Evolutionary conservation across 345 rosid species (phyloP).

Genomic region (Arabidopsis arenosa): DNA sequence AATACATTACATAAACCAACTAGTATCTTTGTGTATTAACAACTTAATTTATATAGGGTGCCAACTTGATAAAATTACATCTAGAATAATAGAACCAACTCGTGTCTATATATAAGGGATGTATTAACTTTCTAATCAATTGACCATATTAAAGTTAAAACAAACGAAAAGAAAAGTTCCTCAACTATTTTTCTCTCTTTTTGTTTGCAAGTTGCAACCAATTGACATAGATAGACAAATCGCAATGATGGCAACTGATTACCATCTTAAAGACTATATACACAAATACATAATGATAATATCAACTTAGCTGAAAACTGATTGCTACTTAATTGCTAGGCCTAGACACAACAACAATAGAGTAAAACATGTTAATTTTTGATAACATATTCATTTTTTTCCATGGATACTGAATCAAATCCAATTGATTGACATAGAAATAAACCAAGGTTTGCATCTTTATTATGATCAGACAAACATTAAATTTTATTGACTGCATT

Average conservation of each 20-base stretch:
- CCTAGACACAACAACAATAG: not conserved
- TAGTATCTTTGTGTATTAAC: slow-evolving; percentile 9
- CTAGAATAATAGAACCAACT: not conserved
- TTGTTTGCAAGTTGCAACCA: not conserved
- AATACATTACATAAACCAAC: slow-evolving; percentile 5
- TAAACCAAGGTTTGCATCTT: not conserved
- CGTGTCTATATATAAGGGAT: not conserved
- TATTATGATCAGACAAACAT: not conserved
- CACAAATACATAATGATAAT: not conserved
- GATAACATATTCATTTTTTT: not conserved
- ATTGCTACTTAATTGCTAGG: not conserved
- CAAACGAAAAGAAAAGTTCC: not conserved
- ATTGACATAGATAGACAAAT: not conserved
- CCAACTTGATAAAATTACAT: slow-evolving; percentile 11
- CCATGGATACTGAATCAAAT: not conserved
- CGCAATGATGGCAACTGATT: slow-evolving; percentile 13
- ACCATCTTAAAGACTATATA: slow-evolving; percentile 1
- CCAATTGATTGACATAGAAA: not conserved
- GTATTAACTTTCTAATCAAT: not conserved
- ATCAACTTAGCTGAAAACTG: slow-evolving; percentile 5
- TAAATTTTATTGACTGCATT: slow-evolving; percentile 6
- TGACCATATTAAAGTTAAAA: not conserved
- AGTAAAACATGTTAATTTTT: not conserved
- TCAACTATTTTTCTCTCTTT: slow-evolving; percentile 8
- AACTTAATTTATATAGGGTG: not conserved